phyloP scores from a whole-genome alignment of 108 stramenopile species.

The Cyclotella choctawhatcheeana region DNA sequence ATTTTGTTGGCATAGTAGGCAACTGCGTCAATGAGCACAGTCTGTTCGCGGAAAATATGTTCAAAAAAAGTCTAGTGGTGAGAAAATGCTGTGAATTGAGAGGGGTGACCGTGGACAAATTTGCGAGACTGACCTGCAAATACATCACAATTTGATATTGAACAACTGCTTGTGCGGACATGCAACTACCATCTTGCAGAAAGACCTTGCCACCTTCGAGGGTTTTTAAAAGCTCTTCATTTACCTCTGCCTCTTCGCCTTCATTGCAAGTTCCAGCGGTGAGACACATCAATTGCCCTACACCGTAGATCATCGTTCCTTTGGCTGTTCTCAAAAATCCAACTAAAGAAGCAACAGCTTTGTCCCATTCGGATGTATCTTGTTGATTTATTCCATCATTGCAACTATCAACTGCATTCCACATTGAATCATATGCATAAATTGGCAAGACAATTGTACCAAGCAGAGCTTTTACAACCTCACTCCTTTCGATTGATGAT shows the following conservation, averaged over 20 bases:
- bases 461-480: constrained; percentile 48
- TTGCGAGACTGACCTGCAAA: constrained; percentile 4
- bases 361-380: constrained; percentile 64
- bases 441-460: constrained; percentile 67
- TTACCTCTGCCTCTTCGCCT: constrained; percentile 16
- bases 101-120: too few relatives aligned
- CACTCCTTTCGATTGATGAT: constrained; percentile 48
- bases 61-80: too few relatives aligned
- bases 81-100: too few relatives aligned
- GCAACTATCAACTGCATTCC: constrained; percentile 70
- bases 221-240: constrained; percentile 15
- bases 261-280: constrained; percentile 5
- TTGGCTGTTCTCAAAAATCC: constrained; percentile 52
- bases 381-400: background rate
- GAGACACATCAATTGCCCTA: constrained; percentile 25
- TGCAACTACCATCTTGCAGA: constrained; percentile 8
- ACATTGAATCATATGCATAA: constrained; percentile 65
- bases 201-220: constrained; percentile 15
- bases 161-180: constrained; percentile 1
- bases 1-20: constrained; percentile 30
- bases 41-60: background rate
- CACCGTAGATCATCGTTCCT: constrained; percentile 22
- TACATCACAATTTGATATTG: constrained; percentile 13
- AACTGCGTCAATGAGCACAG: constrained; percentile 32
- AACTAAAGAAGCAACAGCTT: constrained; percentile 64